Evolutionary conservation across 768 basidiomycete species (phyloP), one percentile per base, ranked within the genome.

Genomic region (Termitomyces eurrhizus): DNA sequence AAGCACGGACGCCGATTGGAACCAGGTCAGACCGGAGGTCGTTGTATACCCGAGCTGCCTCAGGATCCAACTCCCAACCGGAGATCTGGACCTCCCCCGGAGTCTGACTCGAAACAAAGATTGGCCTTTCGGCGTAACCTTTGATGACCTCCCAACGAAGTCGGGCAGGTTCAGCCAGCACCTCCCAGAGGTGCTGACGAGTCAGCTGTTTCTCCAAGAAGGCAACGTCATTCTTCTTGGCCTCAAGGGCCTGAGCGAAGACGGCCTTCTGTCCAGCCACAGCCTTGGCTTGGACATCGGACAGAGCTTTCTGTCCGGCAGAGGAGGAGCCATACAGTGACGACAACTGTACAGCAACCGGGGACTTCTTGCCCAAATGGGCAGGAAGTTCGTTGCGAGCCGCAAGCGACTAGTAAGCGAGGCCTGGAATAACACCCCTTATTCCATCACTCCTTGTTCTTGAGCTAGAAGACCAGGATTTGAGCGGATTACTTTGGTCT

Each of bases 31-130:
- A 7, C 0, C 3, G 4, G 2, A 51, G 33, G 33, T 12, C 7
- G 1, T 12, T 6, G 33, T 21, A 51, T 3, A 36, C 33, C 33
- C 1, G 8, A 16, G 11, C 7, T 4, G 50, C 50, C 7, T n/a
- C 4, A 7, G 50, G 50, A 1, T 51, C 33, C 2, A 12, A 2
- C 1, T 9, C 11, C 50, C 50, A 51, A 0, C 18, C 14, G 3
- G 8, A 11, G 4, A 51, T 5, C 0, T 0, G 3, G 3, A 2
- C 2, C 9, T 16, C 33, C 0, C 33, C 33, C 13, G 16, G 2
- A 1, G 16, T 2, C 7, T 41, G 14, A 13, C n/a, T 18, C 0
- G 18, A 2, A 0, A 5, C 33, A 36, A 51, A 51, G 50, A 51
- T 8, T 5, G 50, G 50, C 33, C 33, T 8, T 13, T 51, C 2